Conservation (phyloP, 2,329 filamentous ascomycete genomes). For the Apiospora koreana region DNA sequence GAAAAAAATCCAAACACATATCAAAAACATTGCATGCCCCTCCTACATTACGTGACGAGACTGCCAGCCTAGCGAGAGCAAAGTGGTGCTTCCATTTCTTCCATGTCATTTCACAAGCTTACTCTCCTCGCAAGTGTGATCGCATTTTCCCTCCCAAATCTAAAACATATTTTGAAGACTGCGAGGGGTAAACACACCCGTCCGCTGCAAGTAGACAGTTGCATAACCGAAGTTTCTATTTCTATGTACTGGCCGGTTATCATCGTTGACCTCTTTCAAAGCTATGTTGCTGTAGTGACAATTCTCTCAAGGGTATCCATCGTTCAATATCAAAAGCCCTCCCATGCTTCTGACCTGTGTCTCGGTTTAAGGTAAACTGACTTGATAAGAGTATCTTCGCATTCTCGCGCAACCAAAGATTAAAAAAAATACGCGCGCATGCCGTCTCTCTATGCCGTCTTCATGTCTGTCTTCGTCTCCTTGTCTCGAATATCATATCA, state of each 20-base stretch:
- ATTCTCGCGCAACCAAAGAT: not conserved
- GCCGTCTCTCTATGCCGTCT: not conserved
- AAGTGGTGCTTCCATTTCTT: too few species aligned
- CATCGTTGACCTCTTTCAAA: not conserved
- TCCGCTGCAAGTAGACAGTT: not conserved
- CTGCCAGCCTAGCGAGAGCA: not conserved
- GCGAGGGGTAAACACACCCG: not conserved
- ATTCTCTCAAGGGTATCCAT: not conserved
- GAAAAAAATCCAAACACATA: slow-evolving; percentile 2
- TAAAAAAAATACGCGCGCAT: not conserved
- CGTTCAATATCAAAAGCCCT: not conserved
- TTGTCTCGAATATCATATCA: not conserved
- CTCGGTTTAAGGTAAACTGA: not conserved
- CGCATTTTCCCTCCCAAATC: too few species aligned
- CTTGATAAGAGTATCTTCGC: not conserved
- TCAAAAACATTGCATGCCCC: not conserved
- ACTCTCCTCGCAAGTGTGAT: too few species aligned
- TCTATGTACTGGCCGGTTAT: not conserved
- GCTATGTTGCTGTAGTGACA: not conserved
- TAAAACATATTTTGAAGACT: too few species aligned
- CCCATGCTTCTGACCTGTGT: not conserved
- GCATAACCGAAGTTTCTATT: not conserved
- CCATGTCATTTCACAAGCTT: too few species aligned
- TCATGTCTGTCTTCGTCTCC: not conserved
- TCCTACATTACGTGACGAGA: not conserved